Evolutionary conservation across 1,284 basidiomycete species (phyloP).

Genomic region (Tremellales sp.): DNA sequence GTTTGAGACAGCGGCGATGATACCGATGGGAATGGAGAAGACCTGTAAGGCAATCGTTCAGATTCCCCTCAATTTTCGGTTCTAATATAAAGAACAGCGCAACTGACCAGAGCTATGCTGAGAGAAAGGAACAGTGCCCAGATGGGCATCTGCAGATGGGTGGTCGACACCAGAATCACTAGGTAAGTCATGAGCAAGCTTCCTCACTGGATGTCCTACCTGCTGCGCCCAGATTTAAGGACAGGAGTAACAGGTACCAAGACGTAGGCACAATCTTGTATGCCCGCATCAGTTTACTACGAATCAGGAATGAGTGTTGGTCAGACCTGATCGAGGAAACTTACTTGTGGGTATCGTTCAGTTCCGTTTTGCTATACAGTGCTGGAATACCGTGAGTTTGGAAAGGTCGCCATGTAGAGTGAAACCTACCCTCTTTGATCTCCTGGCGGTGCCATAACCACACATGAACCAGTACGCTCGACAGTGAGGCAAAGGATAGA

Average conservation of each 20-base stretch:
- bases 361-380: slow-evolving; percentile 35
- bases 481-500: slow-evolving; percentile 51
- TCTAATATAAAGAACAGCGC: background rate
- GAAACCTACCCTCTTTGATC: slow-evolving; percentile 43
- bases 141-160: slow-evolving; percentile 52
- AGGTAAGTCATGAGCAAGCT: slow-evolving; percentile 1
- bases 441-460: slow-evolving; percentile 54
- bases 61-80: background rate
- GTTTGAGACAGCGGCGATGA: slow-evolving; percentile 53
- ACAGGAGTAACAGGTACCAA: slow-evolving; percentile 46
- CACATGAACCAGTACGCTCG: slow-evolving; percentile 52
- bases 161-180: slow-evolving; percentile 49
- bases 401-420: background rate
- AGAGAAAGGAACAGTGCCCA: slow-evolving; percentile 53
- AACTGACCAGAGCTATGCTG: slow-evolving; percentile 46
- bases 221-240: slow-evolving; percentile 40
- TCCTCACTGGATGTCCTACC: slow-evolving; percentile 18
- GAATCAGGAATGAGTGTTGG: background rate
- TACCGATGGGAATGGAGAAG: slow-evolving; percentile 50
- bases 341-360: slow-evolving; percentile 48
- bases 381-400: slow-evolving; percentile 26
- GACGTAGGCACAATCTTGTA: slow-evolving; percentile 43
- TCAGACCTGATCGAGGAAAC: slow-evolving; percentile 1
- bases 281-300: slow-evolving; percentile 44
- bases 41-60: slow-evolving; percentile 16